phyloP scores from a whole-genome alignment of 768 basidiomycete genomes.

The Podaxis sp. region DNA sequence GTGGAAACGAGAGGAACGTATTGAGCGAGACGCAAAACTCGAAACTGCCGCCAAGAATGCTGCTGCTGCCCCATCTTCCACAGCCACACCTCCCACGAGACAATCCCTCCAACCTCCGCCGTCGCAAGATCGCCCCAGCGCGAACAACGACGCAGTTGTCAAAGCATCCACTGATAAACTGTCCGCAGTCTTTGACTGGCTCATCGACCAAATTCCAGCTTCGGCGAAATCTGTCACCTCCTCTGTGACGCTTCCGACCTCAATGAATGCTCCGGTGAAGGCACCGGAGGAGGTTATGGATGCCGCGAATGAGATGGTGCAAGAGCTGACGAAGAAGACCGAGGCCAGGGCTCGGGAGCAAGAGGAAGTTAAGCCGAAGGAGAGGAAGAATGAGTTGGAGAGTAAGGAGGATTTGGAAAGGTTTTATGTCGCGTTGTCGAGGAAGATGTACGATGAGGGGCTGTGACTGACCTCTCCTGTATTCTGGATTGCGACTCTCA shows the following conservation, averaged over 20 bases:
- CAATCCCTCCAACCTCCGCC: not conserved
- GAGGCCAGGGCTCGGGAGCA: slow-evolving; percentile 23
- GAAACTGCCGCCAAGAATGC: not conserved
- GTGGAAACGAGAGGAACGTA: slow-evolving; percentile 58
- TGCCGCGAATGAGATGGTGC: slow-evolving; percentile 8
- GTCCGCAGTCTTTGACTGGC: slow-evolving; percentile 78
- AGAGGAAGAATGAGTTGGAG: slow-evolving; percentile 49
- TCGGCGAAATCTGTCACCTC: slow-evolving; percentile 17
- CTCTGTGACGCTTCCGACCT: not conserved
- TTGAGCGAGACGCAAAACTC: slow-evolving; percentile 28
- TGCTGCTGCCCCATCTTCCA: not conserved
- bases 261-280: slow-evolving; percentile 7
- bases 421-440: slow-evolving; percentile 86
- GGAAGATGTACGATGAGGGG: slow-evolving; percentile 93
- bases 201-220: slow-evolving; percentile 67
- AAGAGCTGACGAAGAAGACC: slow-evolving; percentile 9
- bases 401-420: slow-evolving; percentile 79
- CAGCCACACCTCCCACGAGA: not conserved
- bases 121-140: slow-evolving; percentile 13
- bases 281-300: slow-evolving; percentile 12
- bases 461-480: slow-evolving; percentile 41
- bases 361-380: slow-evolving; percentile 23
- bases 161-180: slow-evolving; percentile 70
- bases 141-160: slow-evolving; percentile 51
- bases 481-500: not conserved